A percentile compares a stretch with the other conserved stretches of the same genome.
Evolutionary conservation across 1,139 yeast species (phyloP).

Genomic region (Meyerozyma smithsonii): DNA sequence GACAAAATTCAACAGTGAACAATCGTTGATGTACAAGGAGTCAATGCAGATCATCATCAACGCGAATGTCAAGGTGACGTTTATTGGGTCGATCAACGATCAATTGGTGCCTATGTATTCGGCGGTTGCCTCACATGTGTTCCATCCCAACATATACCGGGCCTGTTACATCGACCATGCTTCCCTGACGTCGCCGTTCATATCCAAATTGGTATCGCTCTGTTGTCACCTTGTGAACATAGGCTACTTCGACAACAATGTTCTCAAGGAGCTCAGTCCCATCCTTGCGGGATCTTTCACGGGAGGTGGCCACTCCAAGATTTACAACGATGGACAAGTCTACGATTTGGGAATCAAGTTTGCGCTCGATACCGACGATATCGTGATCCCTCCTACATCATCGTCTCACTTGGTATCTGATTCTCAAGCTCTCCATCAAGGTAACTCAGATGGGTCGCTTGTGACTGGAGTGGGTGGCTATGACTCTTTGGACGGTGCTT

Average conservation of each 20-base stretch:
- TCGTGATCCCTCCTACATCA: constrained; percentile 32
- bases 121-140: constrained; percentile 73
- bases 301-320: constrained; percentile 90
- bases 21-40: constrained; percentile 66
- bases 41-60: constrained; percentile 60
- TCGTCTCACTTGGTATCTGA: constrained; percentile 2
- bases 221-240: constrained; percentile 53
- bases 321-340: constrained; percentile 81
- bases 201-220: constrained; percentile 29
- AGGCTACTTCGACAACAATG: constrained; percentile 71
- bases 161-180: constrained; percentile 82
- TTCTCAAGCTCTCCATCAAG: not conserved
- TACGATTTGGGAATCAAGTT: constrained; percentile 76
- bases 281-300: constrained; percentile 87
- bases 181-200: constrained; percentile 34
- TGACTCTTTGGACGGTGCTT: constrained; percentile 10
- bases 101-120: constrained; percentile 91
- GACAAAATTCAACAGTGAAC: constrained; percentile 68
- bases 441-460: constrained; percentile 10
- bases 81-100: constrained; percentile 86
- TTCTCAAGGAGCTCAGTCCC: constrained; percentile 74
- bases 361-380: constrained; percentile 69
- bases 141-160: constrained; percentile 85
- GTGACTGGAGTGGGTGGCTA: constrained; percentile 21
- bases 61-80: constrained; percentile 70